Conservation (phyloP, 371 early-diverging fungal genomes). For the Mortierella sp. region DNA sequence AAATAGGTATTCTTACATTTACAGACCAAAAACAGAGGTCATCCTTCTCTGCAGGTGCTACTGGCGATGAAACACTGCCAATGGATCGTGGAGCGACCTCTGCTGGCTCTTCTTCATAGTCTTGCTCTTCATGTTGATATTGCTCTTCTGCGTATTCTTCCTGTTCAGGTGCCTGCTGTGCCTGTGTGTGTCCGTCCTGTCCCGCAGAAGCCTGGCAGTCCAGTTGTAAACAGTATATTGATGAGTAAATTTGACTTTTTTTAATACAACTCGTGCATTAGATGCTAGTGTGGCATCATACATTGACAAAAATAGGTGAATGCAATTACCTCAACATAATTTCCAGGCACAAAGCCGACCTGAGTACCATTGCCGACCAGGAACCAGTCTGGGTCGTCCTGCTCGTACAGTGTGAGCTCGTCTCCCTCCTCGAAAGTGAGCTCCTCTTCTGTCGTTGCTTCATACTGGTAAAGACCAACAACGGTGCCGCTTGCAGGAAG, state of each 20-base stretch:
- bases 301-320: not conserved
- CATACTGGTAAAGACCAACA: constrained; percentile 84
- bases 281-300: not conserved
- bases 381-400: constrained; percentile 87
- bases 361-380: constrained; percentile 69
- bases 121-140: constrained; percentile 29
- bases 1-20: constrained; percentile 34
- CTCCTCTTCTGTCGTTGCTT: constrained; percentile 84
- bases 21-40: constrained; percentile 56
- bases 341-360: constrained; percentile 82
- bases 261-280: not conserved
- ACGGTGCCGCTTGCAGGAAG: constrained; percentile 64
- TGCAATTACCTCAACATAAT: constrained; percentile 73
- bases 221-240: not conserved
- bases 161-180: constrained; percentile 33
- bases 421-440: constrained; percentile 83
- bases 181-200: constrained; percentile 49
- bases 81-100: constrained; percentile 29
- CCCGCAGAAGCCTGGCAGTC: constrained; percentile 46
- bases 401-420: constrained; percentile 75
- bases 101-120: constrained; percentile 32
- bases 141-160: constrained; percentile 49
- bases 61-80: constrained; percentile 27
- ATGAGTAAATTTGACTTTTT: not conserved
- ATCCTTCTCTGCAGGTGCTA: constrained; percentile 44